Percentiles rank a stretch among this genome's conserved stretches.
These are phyloP conservation scores for Fusarium scirpi DNA, from an alignment of 2,329 filamentous ascomycete genomes.

Conservation along the genomic window DNA sequence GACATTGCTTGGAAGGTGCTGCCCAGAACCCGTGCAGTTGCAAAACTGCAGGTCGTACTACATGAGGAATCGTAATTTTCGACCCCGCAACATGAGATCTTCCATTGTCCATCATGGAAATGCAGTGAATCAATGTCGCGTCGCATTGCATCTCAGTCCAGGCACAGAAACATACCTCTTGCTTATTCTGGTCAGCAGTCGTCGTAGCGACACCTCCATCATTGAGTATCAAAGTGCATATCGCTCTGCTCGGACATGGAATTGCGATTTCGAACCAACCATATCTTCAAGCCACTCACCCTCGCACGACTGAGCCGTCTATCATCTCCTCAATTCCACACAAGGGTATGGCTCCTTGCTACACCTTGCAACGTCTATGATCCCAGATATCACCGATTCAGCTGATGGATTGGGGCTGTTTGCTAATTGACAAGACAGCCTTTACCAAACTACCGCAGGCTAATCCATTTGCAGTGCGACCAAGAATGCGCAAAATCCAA, in stretches of 20 bases:
- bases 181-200: constrained; percentile 17
- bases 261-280: constrained; percentile 31
- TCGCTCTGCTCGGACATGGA: constrained; percentile 4
- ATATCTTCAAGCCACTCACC: constrained; percentile 32
- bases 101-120: constrained; percentile 9
- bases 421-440: constrained; percentile 24
- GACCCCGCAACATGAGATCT: constrained; percentile 29
- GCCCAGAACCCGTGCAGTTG: not conserved
- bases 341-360: constrained; percentile 28
- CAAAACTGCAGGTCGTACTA: constrained; percentile 20
- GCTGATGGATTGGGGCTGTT: constrained; percentile 29
- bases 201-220: constrained; percentile 9
- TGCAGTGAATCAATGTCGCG: constrained; percentile 10
- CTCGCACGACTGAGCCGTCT: constrained; percentile 25
- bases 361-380: not conserved
- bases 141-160: constrained; percentile 35
- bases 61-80: constrained; percentile 15
- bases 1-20: constrained; percentile 15
- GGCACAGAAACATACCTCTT: constrained; percentile 24
- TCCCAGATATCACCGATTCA: constrained; percentile 36
- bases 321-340: constrained; percentile 31
- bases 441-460: constrained; percentile 30
- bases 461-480: constrained; percentile 43
- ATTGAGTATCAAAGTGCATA: constrained; percentile 4
- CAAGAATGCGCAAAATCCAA: constrained; percentile 43